A percentile compares a stretch with the other conserved stretches of the same genome.
Evolutionary conservation across 192 early-diverging fungal species (phyloP).

Genomic region (Gigaspora rosea): DNA sequence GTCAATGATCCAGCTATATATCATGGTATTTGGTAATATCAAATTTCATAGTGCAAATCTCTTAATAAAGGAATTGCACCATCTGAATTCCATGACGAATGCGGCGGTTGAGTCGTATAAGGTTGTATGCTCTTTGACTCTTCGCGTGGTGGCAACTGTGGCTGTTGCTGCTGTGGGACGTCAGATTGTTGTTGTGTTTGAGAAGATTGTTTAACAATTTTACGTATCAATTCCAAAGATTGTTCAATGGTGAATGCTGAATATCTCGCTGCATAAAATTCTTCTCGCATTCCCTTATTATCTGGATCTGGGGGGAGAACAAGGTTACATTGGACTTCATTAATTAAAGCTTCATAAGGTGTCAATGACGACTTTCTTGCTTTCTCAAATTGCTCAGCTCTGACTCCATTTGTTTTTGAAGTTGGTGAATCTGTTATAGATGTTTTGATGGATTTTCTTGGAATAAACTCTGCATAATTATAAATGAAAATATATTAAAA

Average conservation of each 20-base stretch:
- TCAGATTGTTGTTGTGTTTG: background rate
- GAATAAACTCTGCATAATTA: background rate
- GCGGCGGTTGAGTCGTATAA: too few species aligned
- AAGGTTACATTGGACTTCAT: background rate
- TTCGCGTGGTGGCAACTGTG: background rate
- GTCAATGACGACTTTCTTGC: background rate
- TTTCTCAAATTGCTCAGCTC: background rate
- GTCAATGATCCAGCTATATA: too few species aligned
- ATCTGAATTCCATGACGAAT: too few species aligned
- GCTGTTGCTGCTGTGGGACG: background rate
- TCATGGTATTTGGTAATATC: too few species aligned
- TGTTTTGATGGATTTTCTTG: background rate
- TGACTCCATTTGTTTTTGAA: background rate
- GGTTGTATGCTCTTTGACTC: background rate
- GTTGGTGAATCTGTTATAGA: background rate
- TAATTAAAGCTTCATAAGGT: background rate
- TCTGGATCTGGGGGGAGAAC: background rate
- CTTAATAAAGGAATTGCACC: too few species aligned
- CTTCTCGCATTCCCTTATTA: background rate
- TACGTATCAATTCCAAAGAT: background rate
- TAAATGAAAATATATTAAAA: background rate
- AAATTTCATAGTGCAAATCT: too few species aligned
- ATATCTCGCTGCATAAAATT: background rate
- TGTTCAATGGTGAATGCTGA: background rate
- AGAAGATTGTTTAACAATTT: background rate